A percentile compares a stretch with the other conserved stretches of the same genome.
phyloP scores from a whole-genome alignment of 1,139 yeast genomes.

The Candida labiduridarum region DNA sequence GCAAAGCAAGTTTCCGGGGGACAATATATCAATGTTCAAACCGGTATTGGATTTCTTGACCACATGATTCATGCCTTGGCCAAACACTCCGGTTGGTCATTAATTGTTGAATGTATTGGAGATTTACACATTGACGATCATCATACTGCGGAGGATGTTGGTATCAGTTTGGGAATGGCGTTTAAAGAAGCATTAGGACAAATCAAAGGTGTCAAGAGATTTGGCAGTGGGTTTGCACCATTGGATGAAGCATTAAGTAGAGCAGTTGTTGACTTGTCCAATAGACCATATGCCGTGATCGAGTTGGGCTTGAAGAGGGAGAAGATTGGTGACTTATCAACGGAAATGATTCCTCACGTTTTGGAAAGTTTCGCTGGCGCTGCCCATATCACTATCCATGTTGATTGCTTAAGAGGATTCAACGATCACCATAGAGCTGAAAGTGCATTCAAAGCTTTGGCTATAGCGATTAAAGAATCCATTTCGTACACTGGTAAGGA shows the following conservation, averaged over 20 bases:
- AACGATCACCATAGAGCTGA: constrained; percentile 97
- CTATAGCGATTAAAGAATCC: constrained; percentile 89
- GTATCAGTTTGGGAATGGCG: constrained; percentile 86
- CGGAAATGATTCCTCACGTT: constrained; percentile 98
- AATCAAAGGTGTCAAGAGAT: constrained; percentile 87
- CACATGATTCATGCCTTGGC: constrained; percentile 98
- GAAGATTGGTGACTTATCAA: constrained; percentile 85
- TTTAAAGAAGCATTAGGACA: constrained; percentile 89
- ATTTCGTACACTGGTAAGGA: constrained; percentile 78
- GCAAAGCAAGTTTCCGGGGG: constrained; percentile 64
- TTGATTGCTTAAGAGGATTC: constrained; percentile 88
- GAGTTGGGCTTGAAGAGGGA: constrained; percentile 91
- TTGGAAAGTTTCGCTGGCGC: constrained; percentile 91
- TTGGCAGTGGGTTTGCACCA: constrained; percentile 95
- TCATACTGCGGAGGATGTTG: constrained; percentile 95
- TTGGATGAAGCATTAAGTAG: constrained; percentile 93
- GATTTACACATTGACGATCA: constrained; percentile 97
- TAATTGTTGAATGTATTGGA: constrained; percentile 86
- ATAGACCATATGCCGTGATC: constrained; percentile 88
- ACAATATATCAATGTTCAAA: constrained; percentile 77
- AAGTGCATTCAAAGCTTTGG: constrained; percentile 93
- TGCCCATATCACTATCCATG: constrained; percentile 88
- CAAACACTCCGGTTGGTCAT: constrained; percentile 95
- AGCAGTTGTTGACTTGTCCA: constrained; percentile 91
- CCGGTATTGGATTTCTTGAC: constrained; percentile 94